A percentile compares a stretch with the other conserved stretches of the same genome.
Conservation (phyloP, 768 basidiomycete species). For the Leccinum aurantiacum region DNA sequence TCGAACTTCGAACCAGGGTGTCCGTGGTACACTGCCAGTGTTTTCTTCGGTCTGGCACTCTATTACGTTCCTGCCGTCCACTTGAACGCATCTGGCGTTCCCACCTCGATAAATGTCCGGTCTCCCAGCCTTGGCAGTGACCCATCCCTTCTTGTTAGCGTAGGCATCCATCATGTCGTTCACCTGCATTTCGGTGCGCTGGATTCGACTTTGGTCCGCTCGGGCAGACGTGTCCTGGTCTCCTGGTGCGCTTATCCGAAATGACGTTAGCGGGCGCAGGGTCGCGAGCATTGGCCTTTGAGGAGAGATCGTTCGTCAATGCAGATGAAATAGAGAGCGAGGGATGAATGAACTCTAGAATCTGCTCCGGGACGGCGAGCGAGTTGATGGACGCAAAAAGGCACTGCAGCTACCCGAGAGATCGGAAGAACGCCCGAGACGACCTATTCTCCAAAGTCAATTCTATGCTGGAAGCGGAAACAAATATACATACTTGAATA, state of each 20-base stretch:
- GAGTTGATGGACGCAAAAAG: too few species aligned
- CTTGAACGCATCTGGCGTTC: conserved; percentile 53
- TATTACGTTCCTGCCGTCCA: conserved; percentile 70
- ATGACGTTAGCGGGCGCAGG: not conserved
- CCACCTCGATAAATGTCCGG: conserved; percentile 89
- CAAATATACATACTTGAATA: conserved; percentile 54
- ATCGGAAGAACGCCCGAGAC: conserved; percentile 74
- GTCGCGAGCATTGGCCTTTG: conserved; percentile 1
- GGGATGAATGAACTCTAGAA: conserved; percentile 62
- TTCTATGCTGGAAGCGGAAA: not conserved
- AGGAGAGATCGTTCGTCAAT: not conserved
- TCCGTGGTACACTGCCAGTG: too few species aligned
- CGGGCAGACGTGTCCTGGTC: conserved; percentile 43
- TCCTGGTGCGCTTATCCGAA: conserved; percentile 76
- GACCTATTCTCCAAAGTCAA: conserved; percentile 42
- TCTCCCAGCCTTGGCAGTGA: conserved; percentile 89
- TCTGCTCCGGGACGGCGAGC: conserved; percentile 51
- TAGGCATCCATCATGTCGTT: conserved; percentile 81
- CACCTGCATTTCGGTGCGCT: conserved; percentile 40
- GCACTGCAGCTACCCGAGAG: conserved; percentile 58
- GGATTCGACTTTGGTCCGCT: conserved; percentile 12
- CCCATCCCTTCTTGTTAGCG: conserved; percentile 75
- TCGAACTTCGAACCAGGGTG: too few species aligned
- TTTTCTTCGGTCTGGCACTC: too few species aligned
- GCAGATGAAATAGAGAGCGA: conserved; percentile 21